These are phyloP conservation scores for Hibiscus syriacus DNA, from an alignment of 345 rosid genomes.

Conservation along the genomic window DNA sequence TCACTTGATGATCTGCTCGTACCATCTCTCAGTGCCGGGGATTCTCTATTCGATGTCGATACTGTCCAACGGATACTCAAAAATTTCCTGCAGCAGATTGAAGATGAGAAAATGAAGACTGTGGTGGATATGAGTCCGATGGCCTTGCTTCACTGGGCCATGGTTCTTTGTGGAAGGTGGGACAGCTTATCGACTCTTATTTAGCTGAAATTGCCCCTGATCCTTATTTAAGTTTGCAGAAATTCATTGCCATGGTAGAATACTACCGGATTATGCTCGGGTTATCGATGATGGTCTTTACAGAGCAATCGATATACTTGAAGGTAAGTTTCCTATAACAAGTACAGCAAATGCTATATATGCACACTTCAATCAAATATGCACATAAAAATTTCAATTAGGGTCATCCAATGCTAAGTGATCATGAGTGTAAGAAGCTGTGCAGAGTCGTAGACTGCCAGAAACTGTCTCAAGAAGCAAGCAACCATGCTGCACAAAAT, in stretches of 20 bases:
- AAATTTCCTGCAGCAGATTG: slow-evolving; percentile 54
- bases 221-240: slow-evolving; percentile 60
- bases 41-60: slow-evolving; percentile 67
- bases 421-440: slow-evolving; percentile 53
- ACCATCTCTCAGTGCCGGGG: slow-evolving; percentile 56
- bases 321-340: slow-evolving; percentile 39
- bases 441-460: slow-evolving; percentile 66
- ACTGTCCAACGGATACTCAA: slow-evolving; percentile 59
- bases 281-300: slow-evolving; percentile 77
- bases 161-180: slow-evolving; percentile 65
- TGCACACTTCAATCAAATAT: background rate
- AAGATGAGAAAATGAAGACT: slow-evolving; percentile 53
- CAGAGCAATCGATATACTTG: slow-evolving; percentile 70
- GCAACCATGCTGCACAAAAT: slow-evolving; percentile 55
- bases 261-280: slow-evolving; percentile 69
- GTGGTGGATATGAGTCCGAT: slow-evolving; percentile 43
- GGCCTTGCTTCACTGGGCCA: slow-evolving; percentile 48
- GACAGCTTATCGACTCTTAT: slow-evolving; percentile 70
- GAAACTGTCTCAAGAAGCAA: slow-evolving; percentile 52
- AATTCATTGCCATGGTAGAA: slow-evolving; percentile 64
- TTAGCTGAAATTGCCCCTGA: slow-evolving; percentile 84
- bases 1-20: slow-evolving; percentile 75
- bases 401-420: slow-evolving; percentile 62
- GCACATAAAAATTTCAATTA: slow-evolving; percentile 7
- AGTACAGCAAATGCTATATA: no score